phyloP scores from a whole-genome alignment of 768 basidiomycete species.

The Sarcomyxa edulis region DNA sequence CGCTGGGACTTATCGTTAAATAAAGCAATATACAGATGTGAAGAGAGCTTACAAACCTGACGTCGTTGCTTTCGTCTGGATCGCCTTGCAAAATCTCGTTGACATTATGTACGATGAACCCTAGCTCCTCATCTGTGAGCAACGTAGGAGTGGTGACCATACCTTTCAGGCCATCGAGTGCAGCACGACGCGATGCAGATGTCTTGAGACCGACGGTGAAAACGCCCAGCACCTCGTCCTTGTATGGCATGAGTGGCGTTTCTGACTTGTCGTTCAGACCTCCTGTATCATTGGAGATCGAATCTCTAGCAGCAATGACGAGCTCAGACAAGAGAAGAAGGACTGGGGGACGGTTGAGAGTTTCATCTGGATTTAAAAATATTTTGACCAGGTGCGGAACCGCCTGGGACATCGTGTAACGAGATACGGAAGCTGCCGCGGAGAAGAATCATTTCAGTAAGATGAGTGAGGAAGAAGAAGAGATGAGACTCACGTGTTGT shows the following conservation, averaged over 20 bases:
- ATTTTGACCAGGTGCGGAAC: constrained; percentile 73
- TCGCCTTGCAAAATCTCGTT: constrained; percentile 62
- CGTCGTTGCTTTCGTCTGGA: constrained; percentile 46
- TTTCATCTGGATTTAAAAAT: constrained; percentile 69
- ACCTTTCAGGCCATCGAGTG: constrained; percentile 60
- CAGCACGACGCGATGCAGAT: constrained; percentile 45
- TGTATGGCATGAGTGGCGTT: constrained; percentile 49
- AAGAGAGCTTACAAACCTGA: constrained; percentile 33
- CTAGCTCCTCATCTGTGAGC: constrained; percentile 67
- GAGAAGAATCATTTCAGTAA: not conserved
- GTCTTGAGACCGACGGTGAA: constrained; percentile 54
- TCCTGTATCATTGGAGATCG: constrained; percentile 18
- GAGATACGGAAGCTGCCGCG: constrained; percentile 57
- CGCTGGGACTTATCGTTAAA: constrained; percentile 30
- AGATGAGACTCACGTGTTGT: constrained; percentile 60
- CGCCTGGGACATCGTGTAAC: constrained; percentile 61
- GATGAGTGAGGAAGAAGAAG: constrained; percentile 5
- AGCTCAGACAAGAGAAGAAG: constrained; percentile 65
- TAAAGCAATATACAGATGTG: not conserved
- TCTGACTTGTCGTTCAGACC: constrained; percentile 19
- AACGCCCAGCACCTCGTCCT: constrained; percentile 71
- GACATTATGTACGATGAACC: constrained; percentile 72
- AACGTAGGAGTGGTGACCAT: constrained; percentile 61
- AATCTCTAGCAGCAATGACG: constrained; percentile 47
- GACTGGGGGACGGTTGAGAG: constrained; percentile 58